phyloP scores from a whole-genome alignment of 2,329 filamentous ascomycete genomes.

The Epichloe sibirici region DNA sequence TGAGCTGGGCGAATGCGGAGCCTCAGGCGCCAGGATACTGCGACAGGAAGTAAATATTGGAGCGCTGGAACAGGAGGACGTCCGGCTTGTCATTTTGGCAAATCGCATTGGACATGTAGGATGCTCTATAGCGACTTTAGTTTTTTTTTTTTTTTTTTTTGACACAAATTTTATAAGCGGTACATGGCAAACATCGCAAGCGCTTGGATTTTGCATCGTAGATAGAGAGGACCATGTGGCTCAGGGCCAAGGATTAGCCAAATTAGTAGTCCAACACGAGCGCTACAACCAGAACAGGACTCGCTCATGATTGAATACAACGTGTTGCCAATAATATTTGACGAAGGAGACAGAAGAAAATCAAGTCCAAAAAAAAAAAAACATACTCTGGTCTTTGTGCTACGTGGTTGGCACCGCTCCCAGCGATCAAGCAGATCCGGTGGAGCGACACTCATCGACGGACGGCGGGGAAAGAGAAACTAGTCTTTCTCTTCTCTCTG shows the following conservation, averaged over 20 bases:
- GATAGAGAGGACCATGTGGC: background rate
- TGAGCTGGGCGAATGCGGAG: slow-evolving; percentile 65
- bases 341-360: too few species aligned
- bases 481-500: background rate
- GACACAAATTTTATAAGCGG: slow-evolving; percentile 3
- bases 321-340: too few species aligned
- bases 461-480: background rate
- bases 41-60: slow-evolving; percentile 23
- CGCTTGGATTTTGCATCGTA: slow-evolving; percentile 1
- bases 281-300: background rate
- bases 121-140: background rate
- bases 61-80: background rate
- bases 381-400: too few species aligned
- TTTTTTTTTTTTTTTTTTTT: background rate
- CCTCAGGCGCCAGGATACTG: slow-evolving; percentile 41
- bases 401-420: too few species aligned
- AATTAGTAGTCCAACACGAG: background rate
- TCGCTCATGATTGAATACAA: too few species aligned
- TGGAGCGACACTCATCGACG: background rate
- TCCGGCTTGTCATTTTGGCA: background rate
- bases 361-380: background rate
- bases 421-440: background rate
- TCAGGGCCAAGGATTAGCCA: background rate
- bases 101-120: background rate
- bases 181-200: background rate